phyloP scores from a whole-genome alignment of 805 yeast species.

The Starmerella geochares region DNA sequence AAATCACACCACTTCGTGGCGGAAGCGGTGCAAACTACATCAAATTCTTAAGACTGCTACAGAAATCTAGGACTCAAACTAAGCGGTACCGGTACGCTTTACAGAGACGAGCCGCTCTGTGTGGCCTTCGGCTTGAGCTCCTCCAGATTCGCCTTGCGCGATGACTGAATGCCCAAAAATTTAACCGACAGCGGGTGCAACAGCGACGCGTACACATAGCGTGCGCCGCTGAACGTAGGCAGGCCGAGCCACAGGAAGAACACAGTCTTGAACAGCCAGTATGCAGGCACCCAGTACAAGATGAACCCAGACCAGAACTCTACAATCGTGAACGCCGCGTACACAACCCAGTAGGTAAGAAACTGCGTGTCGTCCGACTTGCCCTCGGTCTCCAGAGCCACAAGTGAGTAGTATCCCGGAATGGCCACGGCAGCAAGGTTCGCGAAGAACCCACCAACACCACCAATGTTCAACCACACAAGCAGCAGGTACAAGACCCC shows the following conservation, averaged over 20 bases:
- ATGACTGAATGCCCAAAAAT: conserved; percentile 28
- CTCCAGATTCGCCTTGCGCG: conserved; percentile 10
- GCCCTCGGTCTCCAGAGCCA: conserved; percentile 65
- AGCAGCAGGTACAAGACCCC: conserved; percentile 59
- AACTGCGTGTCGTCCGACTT: conserved; percentile 74
- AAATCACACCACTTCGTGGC: no score
- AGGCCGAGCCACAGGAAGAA: conserved; percentile 79
- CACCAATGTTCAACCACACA: conserved; percentile 83
- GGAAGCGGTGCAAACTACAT: no score
- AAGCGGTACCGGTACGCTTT: neutral
- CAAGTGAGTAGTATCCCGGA: conserved; percentile 81
- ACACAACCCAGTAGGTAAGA: conserved; percentile 97
- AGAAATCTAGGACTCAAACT: no score
- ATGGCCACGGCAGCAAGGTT: conserved; percentile 83
- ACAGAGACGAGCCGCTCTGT: conserved; percentile 1
- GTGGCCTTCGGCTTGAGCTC: conserved; percentile 2
- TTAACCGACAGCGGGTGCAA: conserved; percentile 52
- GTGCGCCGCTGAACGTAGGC: conserved; percentile 84
- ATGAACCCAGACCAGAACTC: conserved; percentile 95
- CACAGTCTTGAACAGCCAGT: conserved; percentile 85
- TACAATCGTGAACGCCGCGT: conserved; percentile 76
- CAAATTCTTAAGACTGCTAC: no score
- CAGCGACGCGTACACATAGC: conserved; percentile 49
- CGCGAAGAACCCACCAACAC: conserved; percentile 86
- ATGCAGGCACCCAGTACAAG: conserved; percentile 91